Percentiles rank a stretch among this genome's conserved stretches.
Evolutionary conservation across 1,284 basidiomycete species (phyloP).

Genomic region (Gymnopus androsaceus): DNA sequence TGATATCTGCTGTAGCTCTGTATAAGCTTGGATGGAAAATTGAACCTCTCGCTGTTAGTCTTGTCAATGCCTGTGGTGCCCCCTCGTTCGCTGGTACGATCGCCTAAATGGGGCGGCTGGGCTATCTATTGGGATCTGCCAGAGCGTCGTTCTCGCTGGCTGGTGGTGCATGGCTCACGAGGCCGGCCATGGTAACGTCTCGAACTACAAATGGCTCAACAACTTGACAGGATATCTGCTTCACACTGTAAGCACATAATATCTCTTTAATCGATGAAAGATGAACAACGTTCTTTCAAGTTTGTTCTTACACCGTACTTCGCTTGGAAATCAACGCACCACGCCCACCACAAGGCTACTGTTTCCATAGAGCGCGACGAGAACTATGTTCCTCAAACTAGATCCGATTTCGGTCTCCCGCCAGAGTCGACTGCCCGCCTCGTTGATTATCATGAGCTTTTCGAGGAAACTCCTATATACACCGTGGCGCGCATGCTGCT

Average conservation of each 20-base stretch:
- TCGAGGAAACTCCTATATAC: slow-evolving; percentile 62
- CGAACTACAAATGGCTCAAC: slow-evolving; percentile 26
- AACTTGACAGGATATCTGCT: slow-evolving; percentile 13
- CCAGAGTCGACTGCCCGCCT: slow-evolving; percentile 32
- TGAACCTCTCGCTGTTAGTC: slow-evolving; percentile 39
- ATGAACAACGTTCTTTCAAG: not conserved
- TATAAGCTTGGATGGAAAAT: slow-evolving; percentile 64
- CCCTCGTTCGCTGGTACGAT: slow-evolving; percentile 23
- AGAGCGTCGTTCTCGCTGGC: slow-evolving; percentile 63
- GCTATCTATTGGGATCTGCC: slow-evolving; percentile 60
- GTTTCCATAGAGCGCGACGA: slow-evolving; percentile 63
- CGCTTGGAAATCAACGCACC: slow-evolving; percentile 55
- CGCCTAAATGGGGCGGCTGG: slow-evolving; percentile 59
- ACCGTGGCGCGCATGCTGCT: slow-evolving; percentile 54
- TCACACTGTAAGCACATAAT: slow-evolving; percentile 12
- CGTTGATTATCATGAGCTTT: slow-evolving; percentile 54
- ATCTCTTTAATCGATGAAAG: not conserved
- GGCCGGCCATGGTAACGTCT: slow-evolving; percentile 54
- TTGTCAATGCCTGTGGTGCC: slow-evolving; percentile 33
- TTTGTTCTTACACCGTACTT: slow-evolving; percentile 35
- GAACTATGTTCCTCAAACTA: slow-evolving; percentile 60
- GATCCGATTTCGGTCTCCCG: slow-evolving; percentile 52
- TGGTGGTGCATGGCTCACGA: slow-evolving; percentile 58
- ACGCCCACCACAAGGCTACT: slow-evolving; percentile 54
- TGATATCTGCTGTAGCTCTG: slow-evolving; percentile 52